phyloP scores from a whole-genome alignment of 331 rosid genomes.

The Saraca asoca region DNA sequence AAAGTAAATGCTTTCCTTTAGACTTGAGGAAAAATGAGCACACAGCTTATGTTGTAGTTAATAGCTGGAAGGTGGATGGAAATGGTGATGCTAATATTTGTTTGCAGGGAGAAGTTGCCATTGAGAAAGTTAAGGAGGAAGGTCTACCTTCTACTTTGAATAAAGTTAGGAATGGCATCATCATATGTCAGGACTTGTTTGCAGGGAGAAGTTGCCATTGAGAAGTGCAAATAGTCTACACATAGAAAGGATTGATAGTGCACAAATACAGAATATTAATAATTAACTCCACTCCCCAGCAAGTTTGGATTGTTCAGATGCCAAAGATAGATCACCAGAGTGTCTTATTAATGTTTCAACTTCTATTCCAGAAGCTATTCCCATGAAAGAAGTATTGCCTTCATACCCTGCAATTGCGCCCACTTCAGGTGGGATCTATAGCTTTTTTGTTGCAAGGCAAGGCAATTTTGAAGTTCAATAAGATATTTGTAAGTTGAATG shows the following conservation, averaged over 20 bases:
- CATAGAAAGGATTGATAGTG: conserved; percentile 45
- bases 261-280: conserved; percentile 36
- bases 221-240: conserved; percentile 39
- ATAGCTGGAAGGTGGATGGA: conserved; percentile 68
- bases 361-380: conserved; percentile 48
- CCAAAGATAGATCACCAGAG: conserved; percentile 52
- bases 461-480: conserved; percentile 42
- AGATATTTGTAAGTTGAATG: conserved; percentile 44
- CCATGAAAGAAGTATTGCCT: conserved; percentile 45
- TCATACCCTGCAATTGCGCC: conserved; percentile 33
- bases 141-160: conserved; percentile 45
- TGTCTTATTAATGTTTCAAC: conserved; percentile 36
- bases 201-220: conserved; percentile 40
- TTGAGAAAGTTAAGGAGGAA: conserved; percentile 45
- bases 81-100: conserved; percentile 46
- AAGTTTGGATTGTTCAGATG: conserved; percentile 43
- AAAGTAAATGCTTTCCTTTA: too few species aligned
- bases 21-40: too few species aligned
- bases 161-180: conserved; percentile 40
- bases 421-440: conserved; percentile 39
- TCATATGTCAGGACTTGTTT: conserved; percentile 35
- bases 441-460: conserved; percentile 39
- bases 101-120: conserved; percentile 36
- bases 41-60: too few species aligned
- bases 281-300: conserved; percentile 37